These are phyloP conservation scores for Boechera divaricarpa DNA, from an alignment of 345 rosid species.

Conservation along the genomic window DNA sequence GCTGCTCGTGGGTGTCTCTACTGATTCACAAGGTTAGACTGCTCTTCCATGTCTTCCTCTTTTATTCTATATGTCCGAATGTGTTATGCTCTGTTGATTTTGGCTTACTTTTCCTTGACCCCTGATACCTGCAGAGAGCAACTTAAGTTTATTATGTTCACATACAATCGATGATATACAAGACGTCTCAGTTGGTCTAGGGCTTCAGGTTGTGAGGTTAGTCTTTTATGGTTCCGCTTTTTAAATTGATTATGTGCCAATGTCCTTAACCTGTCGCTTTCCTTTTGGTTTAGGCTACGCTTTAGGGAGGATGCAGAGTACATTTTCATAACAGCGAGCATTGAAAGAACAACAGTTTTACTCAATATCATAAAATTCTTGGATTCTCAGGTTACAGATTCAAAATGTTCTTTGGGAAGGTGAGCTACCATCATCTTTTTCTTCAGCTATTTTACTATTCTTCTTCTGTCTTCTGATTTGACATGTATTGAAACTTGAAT, in stretches of 20 bases:
- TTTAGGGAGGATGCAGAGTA: conserved; percentile 61
- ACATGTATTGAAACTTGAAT: conserved; percentile 57
- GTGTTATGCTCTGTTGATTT: conserved; percentile 25
- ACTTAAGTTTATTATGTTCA: conserved; percentile 66
- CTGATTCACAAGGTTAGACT: conserved; percentile 75
- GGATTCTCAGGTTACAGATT: conserved; percentile 48
- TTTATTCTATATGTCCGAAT: conserved; percentile 21
- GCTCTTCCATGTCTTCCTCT: conserved; percentile 28
- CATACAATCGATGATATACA: conserved; percentile 71
- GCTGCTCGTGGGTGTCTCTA: conserved; percentile 63
- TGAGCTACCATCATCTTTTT: conserved; percentile 43
- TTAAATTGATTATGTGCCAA: conserved; percentile 21
- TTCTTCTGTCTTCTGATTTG: conserved; percentile 42
- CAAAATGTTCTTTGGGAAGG: conserved; percentile 66
- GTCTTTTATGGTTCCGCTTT: conserved; percentile 43
- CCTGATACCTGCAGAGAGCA: conserved; percentile 59
- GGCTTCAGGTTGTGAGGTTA: conserved; percentile 91
- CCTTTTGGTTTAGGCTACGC: conserved; percentile 54
- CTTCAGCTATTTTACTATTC: conserved; percentile 24
- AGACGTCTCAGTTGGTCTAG: conserved; percentile 75
- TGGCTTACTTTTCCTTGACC: conserved; percentile 43
- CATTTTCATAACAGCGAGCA: conserved; percentile 69
- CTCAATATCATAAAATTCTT: conserved; percentile 58
- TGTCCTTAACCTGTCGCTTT: conserved; percentile 18
- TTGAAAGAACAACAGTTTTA: conserved; percentile 67